Percentiles rank a stretch among this genome's conserved stretches.
Conservation (phyloP, 345 rosid genomes). For the Geranium rotundifolium region DNA sequence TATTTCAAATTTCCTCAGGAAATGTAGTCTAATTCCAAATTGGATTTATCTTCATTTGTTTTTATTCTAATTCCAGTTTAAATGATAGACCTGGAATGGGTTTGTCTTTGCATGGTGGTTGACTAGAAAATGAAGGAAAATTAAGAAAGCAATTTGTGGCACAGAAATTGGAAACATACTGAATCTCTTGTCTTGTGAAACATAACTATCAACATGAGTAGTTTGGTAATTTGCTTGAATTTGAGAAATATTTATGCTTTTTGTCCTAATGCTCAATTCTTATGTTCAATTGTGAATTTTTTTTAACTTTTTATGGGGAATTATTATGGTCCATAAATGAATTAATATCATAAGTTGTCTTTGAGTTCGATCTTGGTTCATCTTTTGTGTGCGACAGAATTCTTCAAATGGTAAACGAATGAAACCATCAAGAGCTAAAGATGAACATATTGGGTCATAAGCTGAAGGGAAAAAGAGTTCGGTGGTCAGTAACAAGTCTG, state of each 20-base stretch:
- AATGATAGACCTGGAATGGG: no score
- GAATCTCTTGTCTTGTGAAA: not conserved
- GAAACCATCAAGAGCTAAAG: conserved; percentile 33
- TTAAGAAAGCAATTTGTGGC: no score
- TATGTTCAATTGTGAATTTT: not conserved
- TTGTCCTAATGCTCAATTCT: not conserved
- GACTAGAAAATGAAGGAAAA: no score
- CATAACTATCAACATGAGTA: not conserved
- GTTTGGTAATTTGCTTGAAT: not conserved
- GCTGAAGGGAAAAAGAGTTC: conserved; percentile 61
- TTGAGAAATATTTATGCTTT: not conserved
- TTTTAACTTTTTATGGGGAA: not conserved
- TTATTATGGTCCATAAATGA: not conserved
- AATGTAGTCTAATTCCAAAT: no score
- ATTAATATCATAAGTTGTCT: not conserved
- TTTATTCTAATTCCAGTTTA: no score
- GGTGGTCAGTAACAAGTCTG: conserved; percentile 38
- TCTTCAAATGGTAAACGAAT: conserved; percentile 48
- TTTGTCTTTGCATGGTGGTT: no score
- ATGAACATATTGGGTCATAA: conserved; percentile 41
- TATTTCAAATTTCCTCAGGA: no score
- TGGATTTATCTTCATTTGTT: not conserved
- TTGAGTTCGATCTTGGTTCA: not conserved
- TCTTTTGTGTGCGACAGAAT: conserved; percentile 27
- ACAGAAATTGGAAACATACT: not conserved